phyloP scores from a whole-genome alignment of 306 rosid genomes.

The Myrica gale region DNA sequence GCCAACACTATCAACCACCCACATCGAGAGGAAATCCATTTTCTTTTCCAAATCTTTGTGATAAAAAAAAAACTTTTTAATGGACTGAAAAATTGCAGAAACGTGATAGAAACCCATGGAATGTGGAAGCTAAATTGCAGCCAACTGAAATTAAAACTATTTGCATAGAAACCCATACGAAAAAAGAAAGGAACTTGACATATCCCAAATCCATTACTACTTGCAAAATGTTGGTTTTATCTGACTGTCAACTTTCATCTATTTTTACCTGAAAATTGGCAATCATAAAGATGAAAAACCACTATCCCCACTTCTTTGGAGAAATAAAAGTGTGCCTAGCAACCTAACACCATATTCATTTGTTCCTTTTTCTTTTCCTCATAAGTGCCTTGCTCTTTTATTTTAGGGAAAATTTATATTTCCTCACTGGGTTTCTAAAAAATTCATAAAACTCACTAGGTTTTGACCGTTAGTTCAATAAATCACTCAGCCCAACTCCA shows the following conservation, averaged over 20 bases:
- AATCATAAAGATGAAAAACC: neutral
- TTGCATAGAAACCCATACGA: neutral
- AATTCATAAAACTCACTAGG: too few relatives aligned
- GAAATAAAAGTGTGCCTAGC: neutral
- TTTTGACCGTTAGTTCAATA: too few relatives aligned
- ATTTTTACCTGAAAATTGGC: neutral
- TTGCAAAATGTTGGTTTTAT: neutral
- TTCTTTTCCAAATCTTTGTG: neutral
- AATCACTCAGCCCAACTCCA: too few relatives aligned
- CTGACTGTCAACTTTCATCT: neutral
- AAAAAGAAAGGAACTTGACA: neutral
- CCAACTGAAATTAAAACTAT: neutral
- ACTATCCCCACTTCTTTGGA: neutral
- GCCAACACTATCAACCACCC: neutral
- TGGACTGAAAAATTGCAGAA: neutral
- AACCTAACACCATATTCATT: neutral
- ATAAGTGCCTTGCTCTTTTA: too few relatives aligned
- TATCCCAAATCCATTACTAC: neutral
- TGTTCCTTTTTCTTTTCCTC: too few relatives aligned
- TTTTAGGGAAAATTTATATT: too few relatives aligned
- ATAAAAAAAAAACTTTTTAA: neutral
- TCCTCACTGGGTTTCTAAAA: too few relatives aligned
- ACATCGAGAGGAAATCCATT: neutral
- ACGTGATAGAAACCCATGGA: neutral
- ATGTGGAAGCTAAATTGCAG: neutral